Base-by-base conservation (phyloP, 2,329 filamentous ascomycete species). In the Xylariaceae sp. region DNA sequence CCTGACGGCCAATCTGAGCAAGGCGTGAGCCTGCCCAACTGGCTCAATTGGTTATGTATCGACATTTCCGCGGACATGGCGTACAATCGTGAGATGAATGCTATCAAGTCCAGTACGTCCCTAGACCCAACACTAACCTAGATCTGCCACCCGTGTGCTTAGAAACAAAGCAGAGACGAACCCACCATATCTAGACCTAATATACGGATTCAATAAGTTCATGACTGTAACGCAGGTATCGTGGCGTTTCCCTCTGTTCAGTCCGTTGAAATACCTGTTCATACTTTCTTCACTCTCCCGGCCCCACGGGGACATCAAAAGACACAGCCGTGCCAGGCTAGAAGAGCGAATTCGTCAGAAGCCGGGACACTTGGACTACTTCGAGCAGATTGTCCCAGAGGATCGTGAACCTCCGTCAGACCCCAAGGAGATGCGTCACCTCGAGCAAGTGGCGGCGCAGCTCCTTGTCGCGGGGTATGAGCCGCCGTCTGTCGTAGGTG, bases 51-150 rank as follows among this genome's bases (percentile, higher is more conserved):
- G 58, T 12, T 58, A 19, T 47, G 32, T 18, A 38, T 59, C 2
- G 59, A 60, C 18, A 52, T 60, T n/a, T 33, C 53, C 12, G 53
- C 44, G 1, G 49, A 55, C 3, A 52, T 55, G 50, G 50, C 53
- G 5, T 55, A 55, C 14, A 46, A 45, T 30, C 39, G 36, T 2
- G 19, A 48, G 35, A 44, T 52, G 39, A 39, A 55, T 22, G 31
- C 30, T 11, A 17, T 55, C 49, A 33, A 32, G 30, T 31, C 49
- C 9, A 44, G 52, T 51, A 35, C 35, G 51, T 42, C 15, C 32
- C 18, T 18, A 30, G 35, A 14, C 22, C 39, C 22, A 27, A 27
- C 22, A 27, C 22, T 27, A 27, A 27, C 22, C 22, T 27, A 27
- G 22, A 27, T 27, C 22, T 27, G 22, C 22, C 22, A 27, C 6